A percentile compares a stretch with the other conserved stretches of the same genome.
These are phyloP conservation scores for Cordia subcordata DNA, from an alignment of 257 asterid species.

Conservation along the genomic window DNA sequence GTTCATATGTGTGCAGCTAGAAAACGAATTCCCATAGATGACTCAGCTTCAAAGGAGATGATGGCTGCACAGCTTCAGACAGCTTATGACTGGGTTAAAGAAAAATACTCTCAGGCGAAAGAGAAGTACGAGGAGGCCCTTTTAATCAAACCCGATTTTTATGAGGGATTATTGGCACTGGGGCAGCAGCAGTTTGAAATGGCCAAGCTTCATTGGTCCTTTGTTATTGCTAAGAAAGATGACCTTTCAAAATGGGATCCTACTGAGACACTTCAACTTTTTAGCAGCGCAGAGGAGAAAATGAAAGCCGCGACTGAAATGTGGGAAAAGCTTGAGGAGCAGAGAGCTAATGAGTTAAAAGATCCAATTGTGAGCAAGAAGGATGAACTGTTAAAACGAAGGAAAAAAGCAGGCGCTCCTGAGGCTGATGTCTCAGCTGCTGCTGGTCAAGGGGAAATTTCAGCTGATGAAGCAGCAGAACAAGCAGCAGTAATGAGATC, in stretches of 20 bases:
- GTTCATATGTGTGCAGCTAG: constrained; percentile 99
- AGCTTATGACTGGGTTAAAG: constrained; percentile 87
- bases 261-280: constrained; percentile 62
- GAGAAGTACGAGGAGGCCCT: constrained; percentile 85
- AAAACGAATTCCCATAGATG: constrained; percentile 84
- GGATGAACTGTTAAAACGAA: constrained; percentile 57
- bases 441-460: constrained; percentile 34
- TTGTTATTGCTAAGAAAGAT: constrained; percentile 71
- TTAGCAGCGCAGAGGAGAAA: constrained; percentile 76
- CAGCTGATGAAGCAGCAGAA: constrained; percentile 77
- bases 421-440: constrained; percentile 45
- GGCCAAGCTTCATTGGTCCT: constrained; percentile 98
- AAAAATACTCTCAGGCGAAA: constrained; percentile 70
- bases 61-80: constrained; percentile 66
- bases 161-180: constrained; percentile 78
- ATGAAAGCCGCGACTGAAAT: constrained; percentile 85
- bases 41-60: constrained; percentile 62
- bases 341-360: constrained; percentile 66
- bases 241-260: constrained; percentile 86
- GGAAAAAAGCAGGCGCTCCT: constrained; percentile 50
- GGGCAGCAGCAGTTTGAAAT: constrained; percentile 97
- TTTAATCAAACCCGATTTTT: constrained; percentile 69
- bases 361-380: constrained; percentile 57
- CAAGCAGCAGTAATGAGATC: constrained; percentile 92
- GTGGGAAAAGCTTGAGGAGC: constrained; percentile 95